Base-by-base conservation (phyloP, 2,329 filamentous ascomycete species). In the Tolypocladium nubicola region DNA sequence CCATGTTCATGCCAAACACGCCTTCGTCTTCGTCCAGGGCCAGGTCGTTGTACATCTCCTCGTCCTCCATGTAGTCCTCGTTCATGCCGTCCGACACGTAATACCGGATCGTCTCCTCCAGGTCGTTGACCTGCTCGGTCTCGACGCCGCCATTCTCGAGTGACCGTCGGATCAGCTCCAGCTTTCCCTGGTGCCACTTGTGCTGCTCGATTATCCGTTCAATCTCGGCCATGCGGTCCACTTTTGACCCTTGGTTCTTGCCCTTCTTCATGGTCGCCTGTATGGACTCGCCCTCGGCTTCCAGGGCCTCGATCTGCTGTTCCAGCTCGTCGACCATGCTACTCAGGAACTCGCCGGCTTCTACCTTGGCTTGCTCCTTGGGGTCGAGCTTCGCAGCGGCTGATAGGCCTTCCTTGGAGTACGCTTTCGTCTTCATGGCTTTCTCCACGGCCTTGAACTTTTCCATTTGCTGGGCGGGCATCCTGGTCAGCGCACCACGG, bases 361-460 rank as follows among this genome's bases (percentile, higher is more conserved):
- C 93, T 61, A 89, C 79, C 75, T 96, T 96, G 71, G 96, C 93
- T 72, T 95, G 90, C 73, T 97, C 94, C 71, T 92, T 96, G n/a
- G 94, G 94, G 75, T 99, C 94, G 62, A 97, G 82, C 74, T 96
- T 95, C 54, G 90, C 87, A 33, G 91, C 90, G 55, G 93, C 89
- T 62, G 90, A 94, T 63, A 99, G 77, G 50, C 94, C 94, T 75
- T 97, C 94, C 79, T 99, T 97, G 61, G 94, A 97, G 76, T 96
- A 99, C 60, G 94, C 94, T 75, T 99, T 99, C 58, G 94, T 99
- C 80, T 99, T 99, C 94, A 99, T 97, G 68, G 96, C 94, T 79
- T 99, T 99, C 75, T 99, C 94, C 56, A 99, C 94, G n/a, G 92
- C 93, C 78, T 99, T 99, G 83, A 99, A 99, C 68, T 90, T 91